These are phyloP conservation scores for Penstemon davidsonii DNA, from an alignment of 257 asterid species.

Conservation along the genomic window DNA sequence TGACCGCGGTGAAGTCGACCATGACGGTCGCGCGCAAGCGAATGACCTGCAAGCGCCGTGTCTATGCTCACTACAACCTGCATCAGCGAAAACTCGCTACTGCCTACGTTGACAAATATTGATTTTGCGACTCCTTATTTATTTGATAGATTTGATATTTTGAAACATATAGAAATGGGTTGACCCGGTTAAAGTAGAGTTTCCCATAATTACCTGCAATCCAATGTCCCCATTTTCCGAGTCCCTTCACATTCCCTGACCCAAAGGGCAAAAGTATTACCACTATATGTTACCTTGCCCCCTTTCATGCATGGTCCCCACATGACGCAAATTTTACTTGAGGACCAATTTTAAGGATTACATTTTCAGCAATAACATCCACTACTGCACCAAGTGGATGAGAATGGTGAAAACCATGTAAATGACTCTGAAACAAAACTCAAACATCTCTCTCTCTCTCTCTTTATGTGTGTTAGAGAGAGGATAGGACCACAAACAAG, in stretches of 20 bases:
- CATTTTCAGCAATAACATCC: constrained; percentile 25
- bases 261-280: constrained; percentile 18
- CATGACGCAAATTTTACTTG: not conserved
- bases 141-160: too few relatives aligned
- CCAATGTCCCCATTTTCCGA: not conserved
- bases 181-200: too few relatives aligned
- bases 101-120: too few relatives aligned
- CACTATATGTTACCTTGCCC: not conserved
- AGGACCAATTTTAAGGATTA: constrained; percentile 17
- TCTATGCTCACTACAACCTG: too few relatives aligned
- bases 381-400: constrained; percentile 34
- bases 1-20: too few relatives aligned
- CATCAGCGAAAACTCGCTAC: too few relatives aligned
- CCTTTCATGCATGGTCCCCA: not conserved
- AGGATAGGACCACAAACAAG: constrained; percentile 51
- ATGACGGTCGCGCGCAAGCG: too few relatives aligned
- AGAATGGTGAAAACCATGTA: constrained; percentile 26
- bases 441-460: not conserved
- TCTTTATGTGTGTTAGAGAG: not conserved
- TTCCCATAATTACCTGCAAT: too few relatives aligned
- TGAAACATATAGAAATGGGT: too few relatives aligned
- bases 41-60: too few relatives aligned
- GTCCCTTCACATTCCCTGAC: constrained; percentile 25
- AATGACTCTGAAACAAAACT: constrained; percentile 1
- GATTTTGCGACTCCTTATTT: too few relatives aligned